Percentiles rank a stretch among this genome's conserved stretches.
Conservation (phyloP, 331 rosid species). For the Rosa hybrid region DNA sequence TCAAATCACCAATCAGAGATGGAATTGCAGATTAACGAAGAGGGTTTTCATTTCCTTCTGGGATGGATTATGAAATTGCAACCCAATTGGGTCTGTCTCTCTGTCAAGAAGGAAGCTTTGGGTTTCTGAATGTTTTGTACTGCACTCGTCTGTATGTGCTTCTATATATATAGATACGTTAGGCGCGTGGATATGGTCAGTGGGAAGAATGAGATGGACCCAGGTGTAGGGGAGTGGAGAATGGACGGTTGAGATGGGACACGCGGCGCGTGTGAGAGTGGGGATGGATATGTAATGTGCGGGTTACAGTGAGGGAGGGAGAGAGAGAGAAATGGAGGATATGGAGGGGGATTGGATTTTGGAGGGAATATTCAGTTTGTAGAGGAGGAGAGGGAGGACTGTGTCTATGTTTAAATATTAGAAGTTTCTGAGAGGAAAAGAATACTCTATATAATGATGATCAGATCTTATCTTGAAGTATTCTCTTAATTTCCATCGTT, state of each 20-base stretch:
- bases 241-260: neutral
- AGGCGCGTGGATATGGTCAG: neutral
- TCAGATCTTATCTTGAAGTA: too few relatives aligned
- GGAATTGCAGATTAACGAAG: neutral
- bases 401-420: neutral
- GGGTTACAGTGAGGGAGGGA: neutral
- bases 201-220: neutral
- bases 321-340: neutral
- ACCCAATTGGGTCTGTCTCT: constrained; percentile 11
- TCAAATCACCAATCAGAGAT: neutral
- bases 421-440: neutral
- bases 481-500: neutral
- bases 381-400: neutral
- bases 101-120: constrained; percentile 11
- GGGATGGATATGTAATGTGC: constrained; percentile 4
- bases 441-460: neutral
- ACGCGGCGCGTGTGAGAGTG: constrained; percentile 9
- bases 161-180: neutral
- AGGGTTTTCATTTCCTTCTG: neutral
- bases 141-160: neutral
- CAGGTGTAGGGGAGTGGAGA: neutral
- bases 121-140: neutral
- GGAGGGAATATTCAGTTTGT: constrained; percentile 42
- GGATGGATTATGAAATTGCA: neutral
- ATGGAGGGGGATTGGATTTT: constrained; percentile 17